A percentile compares a stretch with the other conserved stretches of the same genome.
These are phyloP conservation scores for Erodium trifolium DNA, from an alignment of 441 rosid species.

Conservation along the genomic window DNA sequence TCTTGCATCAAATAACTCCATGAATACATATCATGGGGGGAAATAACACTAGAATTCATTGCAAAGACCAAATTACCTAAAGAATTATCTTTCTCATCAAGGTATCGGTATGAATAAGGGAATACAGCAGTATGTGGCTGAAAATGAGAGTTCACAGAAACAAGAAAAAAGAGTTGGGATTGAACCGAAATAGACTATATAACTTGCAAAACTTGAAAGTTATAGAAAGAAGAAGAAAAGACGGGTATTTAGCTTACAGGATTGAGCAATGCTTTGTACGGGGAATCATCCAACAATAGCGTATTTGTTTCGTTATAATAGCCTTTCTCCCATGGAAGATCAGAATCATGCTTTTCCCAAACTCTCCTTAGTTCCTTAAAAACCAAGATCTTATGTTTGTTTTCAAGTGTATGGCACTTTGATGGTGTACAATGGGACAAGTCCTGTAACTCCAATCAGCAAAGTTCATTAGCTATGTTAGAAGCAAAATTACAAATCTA, in stretches of 20 bases:
- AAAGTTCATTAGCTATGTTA: slow-evolving; percentile 6
- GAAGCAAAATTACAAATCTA: too few species aligned
- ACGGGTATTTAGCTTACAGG: slow-evolving; percentile 45
- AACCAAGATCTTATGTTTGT: slow-evolving; percentile 51
- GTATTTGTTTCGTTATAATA: slow-evolving; percentile 66
- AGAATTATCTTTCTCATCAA: slow-evolving; percentile 36
- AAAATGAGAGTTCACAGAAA: slow-evolving; percentile 15
- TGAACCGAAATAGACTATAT: too few species aligned
- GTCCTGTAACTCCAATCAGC: slow-evolving; percentile 37
- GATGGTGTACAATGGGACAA: slow-evolving; percentile 55
- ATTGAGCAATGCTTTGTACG: slow-evolving; percentile 84
- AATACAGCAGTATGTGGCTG: slow-evolving; percentile 70
- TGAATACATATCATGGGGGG: too few species aligned
- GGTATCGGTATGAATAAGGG: slow-evolving; percentile 57
- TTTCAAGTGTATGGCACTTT: slow-evolving; percentile 46
- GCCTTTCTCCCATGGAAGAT: slow-evolving; percentile 61
- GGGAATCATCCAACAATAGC: slow-evolving; percentile 74
- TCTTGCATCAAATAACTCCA: too few species aligned
- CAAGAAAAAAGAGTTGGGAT: neutral
- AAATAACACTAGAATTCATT: too few species aligned
- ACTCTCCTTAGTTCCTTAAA: slow-evolving; percentile 66
- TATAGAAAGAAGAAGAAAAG: slow-evolving; percentile 1
- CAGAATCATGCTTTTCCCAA: slow-evolving; percentile 58
- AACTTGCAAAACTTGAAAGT: neutral
- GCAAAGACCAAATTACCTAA: slow-evolving; percentile 39